Conservation (phyloP, 2,329 filamentous ascomycete species). For the Botrytis aclada region DNA sequence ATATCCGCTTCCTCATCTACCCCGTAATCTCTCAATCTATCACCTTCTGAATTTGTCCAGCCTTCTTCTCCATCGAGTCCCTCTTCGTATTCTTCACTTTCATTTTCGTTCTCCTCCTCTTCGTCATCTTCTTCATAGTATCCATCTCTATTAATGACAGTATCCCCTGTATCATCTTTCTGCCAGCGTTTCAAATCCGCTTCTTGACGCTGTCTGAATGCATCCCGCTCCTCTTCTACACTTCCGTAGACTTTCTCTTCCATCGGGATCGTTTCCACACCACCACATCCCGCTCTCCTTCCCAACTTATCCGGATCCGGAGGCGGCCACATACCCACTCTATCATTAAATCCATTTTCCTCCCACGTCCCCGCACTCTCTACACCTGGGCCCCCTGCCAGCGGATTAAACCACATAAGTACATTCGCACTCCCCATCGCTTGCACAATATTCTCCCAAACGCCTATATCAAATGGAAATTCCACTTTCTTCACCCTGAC, state of each 20-base stretch:
- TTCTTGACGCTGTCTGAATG: constrained; percentile 50
- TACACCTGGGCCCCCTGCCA: constrained; percentile 50
- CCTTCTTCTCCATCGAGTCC: constrained; percentile 50
- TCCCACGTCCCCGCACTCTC: constrained; percentile 54
- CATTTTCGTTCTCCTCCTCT: constrained; percentile 29
- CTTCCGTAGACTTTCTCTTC: constrained; percentile 28
- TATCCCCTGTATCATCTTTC: constrained; percentile 5
- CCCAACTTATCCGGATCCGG: constrained; percentile 58
- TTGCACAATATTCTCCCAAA: constrained; percentile 70
- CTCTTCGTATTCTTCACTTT: constrained; percentile 34
- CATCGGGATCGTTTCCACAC: constrained; percentile 13
- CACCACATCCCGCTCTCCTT: constrained; percentile 17
- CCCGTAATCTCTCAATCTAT: constrained; percentile 71
- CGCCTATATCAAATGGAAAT: constrained; percentile 77
- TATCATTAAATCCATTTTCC: constrained; percentile 74
- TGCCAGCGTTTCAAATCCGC: constrained; percentile 45
- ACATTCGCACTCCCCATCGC: constrained; percentile 70
- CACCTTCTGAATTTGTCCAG: constrained; percentile 75
- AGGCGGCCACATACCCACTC: constrained; percentile 59
- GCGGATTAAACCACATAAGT: constrained; percentile 66
- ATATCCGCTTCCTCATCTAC: constrained; percentile 73
- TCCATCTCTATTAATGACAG: constrained; percentile 15
- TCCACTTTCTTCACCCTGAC: constrained; percentile 62
- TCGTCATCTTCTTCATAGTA: constrained; percentile 26
- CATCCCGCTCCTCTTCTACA: constrained; percentile 43